Base-by-base conservation (phyloP, 2,329 filamentous ascomycete genomes). In the Fusarium incarnatum region DNA sequence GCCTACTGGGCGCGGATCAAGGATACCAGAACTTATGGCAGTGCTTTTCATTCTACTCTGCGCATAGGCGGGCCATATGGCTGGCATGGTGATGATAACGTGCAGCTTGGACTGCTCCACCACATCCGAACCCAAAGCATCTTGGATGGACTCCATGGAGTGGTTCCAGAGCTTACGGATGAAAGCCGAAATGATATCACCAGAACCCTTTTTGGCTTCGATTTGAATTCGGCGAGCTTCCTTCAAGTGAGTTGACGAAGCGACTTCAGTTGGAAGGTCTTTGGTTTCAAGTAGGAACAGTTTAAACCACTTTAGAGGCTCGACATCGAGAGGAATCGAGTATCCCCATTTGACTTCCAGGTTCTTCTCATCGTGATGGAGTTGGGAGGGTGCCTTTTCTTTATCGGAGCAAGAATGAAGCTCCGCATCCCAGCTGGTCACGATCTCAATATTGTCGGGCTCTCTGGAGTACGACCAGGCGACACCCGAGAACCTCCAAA, bases 1-100 rank as follows among this genome's bases (percentile, higher is more conserved):
- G 0, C 77, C 80, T 5, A 69, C 70, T 0, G 54, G 8, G 0
- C 79, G 74, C 0, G 32, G 0, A 0, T 71, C 57, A 0, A 83
- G 64, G 2, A 85, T 79, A 0, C 83, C 83, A 0, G 83, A 80
- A 0, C 55, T 11, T 0, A 63, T 28, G 0, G 76, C 76, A 0
- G 82, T 83, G 1, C 75, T 34, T 2, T 72, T 70, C 83, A 85
- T 84, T 0, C 73, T 50, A 0, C 63, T 32, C 2, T 78, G 77
- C 0, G 81, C 80, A 40, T 82, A 82, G 0, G 76, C 66, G 0
- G 80, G 79, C 83, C 83, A 85, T 5, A 85, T 84, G 0, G 83
- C 83, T 0, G 83, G 83, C 0, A 85, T 25, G 0, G 83, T 85
- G 2, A 83, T 67, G 2, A 84, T 74, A 0, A 85, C 71, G 1